Base-by-base conservation (phyloP, 2,329 filamentous ascomycete genomes). In the Coniochaeta sp. region DNA sequence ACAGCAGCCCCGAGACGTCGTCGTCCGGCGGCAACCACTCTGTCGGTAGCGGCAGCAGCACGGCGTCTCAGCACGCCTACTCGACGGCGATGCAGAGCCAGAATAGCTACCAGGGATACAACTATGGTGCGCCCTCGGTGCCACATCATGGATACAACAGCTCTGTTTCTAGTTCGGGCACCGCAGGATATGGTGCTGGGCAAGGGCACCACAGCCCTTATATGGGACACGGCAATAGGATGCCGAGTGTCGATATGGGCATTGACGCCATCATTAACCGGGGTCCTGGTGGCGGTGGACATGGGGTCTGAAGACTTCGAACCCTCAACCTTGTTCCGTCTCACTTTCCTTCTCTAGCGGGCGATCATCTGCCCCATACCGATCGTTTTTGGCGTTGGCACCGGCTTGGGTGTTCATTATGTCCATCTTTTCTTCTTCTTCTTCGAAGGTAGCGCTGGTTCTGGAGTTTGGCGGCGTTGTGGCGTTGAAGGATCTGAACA, bases 241-340 rank as follows among this genome's bases (percentile, higher is more conserved):
- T 84, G 59, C 76, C 83, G 6, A 82, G 81, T 63, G 79, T 81
- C 16, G 83, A 86, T 65, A 86, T 87, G 82, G 82, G 81, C 26
- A 86, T 87, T 65, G 80, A 80, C 58, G 75, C 81, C 58, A 80
- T 86, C 61, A 83, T 86, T 65, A 83, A 85, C 70, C 76, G 81
- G 26, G 75, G 79, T 16, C 68, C 71, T 9, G 68, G 71, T 38
- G 67, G 68, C 26, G 66, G 68, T 34, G 61, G 60, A 34, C 62
- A 65, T 14, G 59, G 60, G 52, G 55, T 62, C 43, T 65, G 34
- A 55, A 56, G n/a, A 57, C 34, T 56, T 58, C 16, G 31, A n/a
- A 1, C 55, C 44, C 59, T 55, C 52, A 14, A 19, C 59, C 36
- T 47, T 58, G 40, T 58, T 63, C 38, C 54, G 16, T 60, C 61